Conservation (phyloP, 106 monocot genomes). For the Posidonia australis region DNA sequence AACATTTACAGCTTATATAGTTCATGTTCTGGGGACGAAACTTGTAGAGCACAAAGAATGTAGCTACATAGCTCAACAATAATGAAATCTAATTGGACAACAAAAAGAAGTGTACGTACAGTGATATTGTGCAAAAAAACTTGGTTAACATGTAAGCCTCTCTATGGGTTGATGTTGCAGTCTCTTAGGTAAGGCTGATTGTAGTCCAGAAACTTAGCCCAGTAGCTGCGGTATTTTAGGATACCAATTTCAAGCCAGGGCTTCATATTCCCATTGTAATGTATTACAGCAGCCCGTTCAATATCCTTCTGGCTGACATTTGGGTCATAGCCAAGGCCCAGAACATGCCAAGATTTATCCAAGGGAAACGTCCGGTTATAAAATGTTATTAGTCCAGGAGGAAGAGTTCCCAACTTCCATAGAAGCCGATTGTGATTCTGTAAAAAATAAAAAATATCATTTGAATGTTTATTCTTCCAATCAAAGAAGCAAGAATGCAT, state of each 20-base stretch:
- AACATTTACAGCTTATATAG: too few relatives aligned
- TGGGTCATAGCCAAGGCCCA: constrained; percentile 82
- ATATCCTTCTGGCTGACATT: constrained; percentile 58
- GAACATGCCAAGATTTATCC: constrained; percentile 81
- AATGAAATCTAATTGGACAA: too few relatives aligned
- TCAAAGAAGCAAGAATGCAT: too few relatives aligned
- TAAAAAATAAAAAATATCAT: not conserved
- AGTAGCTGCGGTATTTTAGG: constrained; percentile 71
- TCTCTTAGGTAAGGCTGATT: constrained; percentile 68
- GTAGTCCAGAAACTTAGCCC: constrained; percentile 84
- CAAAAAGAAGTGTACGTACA: too few relatives aligned
- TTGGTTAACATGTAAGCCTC: too few relatives aligned
- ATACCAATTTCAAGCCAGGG: constrained; percentile 79
- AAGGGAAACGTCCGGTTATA: constrained; percentile 58
- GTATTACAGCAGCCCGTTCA: constrained; percentile 58
- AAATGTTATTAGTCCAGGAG: constrained; percentile 67
- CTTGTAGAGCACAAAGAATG: too few relatives aligned
- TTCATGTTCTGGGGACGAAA: too few relatives aligned
- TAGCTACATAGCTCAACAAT: too few relatives aligned
- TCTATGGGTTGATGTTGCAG: constrained; percentile 57
- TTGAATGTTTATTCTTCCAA: too few relatives aligned
- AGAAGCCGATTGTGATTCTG: constrained; percentile 59
- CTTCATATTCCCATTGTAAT: constrained; percentile 88
- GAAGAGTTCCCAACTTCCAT: constrained; percentile 43
- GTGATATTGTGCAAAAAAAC: too few relatives aligned